Percentiles rank a stretch among this genome's conserved stretches.
These are phyloP conservation scores for Cyclotella baltica DNA, from an alignment of 108 stramenopile genomes.

Conservation along the genomic window DNA sequence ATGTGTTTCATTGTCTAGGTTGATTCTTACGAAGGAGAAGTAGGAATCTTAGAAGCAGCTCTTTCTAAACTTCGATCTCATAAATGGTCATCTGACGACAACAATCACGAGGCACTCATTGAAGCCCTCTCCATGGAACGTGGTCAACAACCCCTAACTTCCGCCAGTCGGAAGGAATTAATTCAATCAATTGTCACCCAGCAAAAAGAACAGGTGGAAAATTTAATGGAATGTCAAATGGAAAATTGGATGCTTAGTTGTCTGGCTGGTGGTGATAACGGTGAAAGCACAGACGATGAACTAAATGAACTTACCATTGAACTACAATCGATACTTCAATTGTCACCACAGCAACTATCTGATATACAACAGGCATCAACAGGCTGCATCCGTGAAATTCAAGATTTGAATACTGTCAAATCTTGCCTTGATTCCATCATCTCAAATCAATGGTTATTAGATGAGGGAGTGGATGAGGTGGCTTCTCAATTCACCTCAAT, in stretches of 20 bases:
- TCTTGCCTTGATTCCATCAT: constrained; percentile 71
- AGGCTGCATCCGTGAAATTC: constrained; percentile 67
- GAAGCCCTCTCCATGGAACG: constrained; percentile 92
- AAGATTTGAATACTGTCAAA: constrained; percentile 71
- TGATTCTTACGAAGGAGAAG: constrained; percentile 91
- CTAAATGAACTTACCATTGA: constrained; percentile 59
- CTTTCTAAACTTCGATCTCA: constrained; percentile 76
- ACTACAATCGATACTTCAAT: constrained; percentile 64
- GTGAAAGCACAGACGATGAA: constrained; percentile 39
- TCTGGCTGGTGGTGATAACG: constrained; percentile 19
- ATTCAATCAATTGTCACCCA: constrained; percentile 78
- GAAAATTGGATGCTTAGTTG: constrained; percentile 70
- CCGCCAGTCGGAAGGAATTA: constrained; percentile 66
- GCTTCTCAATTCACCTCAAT: constrained; percentile 80
- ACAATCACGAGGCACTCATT: constrained; percentile 68
- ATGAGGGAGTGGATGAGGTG: constrained; percentile 76
- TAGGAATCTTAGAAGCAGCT: constrained; percentile 82
- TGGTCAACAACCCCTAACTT: constrained; percentile 76
- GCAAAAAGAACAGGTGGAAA: constrained; percentile 78
- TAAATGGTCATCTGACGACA: constrained; percentile 61
- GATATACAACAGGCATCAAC: constrained; percentile 49
- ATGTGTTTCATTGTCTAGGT: constrained; percentile 20
- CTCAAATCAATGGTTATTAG: constrained; percentile 79
- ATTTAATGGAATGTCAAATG: constrained; percentile 71
- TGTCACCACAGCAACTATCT: constrained; percentile 65